Evolutionary conservation across 306 rosid species (phyloP), one percentile per base, ranked within the genome.

Genomic region (Psophocarpus tetragonolobus): DNA sequence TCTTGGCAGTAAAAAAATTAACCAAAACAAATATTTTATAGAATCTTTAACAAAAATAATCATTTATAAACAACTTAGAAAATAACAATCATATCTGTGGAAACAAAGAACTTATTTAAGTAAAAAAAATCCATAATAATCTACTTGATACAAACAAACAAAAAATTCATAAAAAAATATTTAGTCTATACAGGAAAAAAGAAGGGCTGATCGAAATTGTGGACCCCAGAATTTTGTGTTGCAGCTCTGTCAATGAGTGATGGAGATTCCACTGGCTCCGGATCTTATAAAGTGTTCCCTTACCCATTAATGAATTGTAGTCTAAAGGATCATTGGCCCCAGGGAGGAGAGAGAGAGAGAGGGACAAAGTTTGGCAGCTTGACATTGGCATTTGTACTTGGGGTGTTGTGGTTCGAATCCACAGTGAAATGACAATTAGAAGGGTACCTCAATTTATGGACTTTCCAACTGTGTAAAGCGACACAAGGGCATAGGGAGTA

Each of bases 341-440:
- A 41, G 6, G 36, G 38, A 3, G 45, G 73, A 54, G 71, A 70
- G 60, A 48, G 71, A 35, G 18, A 21, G 47, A 41, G 13, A 41
- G 60, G 62, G 80, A 66, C 75, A 74, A 72, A 61, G 23, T 71
- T 29, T 80, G 79, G 84, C 60, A 72, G 78, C 12, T 74, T 67
- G 74, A 72, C 26, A 61, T 30, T 79, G 76, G 75, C 66, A n/a
- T 45, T 81, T 82, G 79, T 79, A 80, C 73, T 80, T 79, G 47
- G 23, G 47, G 23, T 68, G 75, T 13, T 71, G 71, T 44, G 47
- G 54, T 67, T 80, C 66, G 20, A 62, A 63, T 38, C 68, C 72
- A 63, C 61, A 42, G 33, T 48, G 64, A 72, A 68, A 66, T 71
- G 80, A 80, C 85, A 72, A 67, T 42, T n/a, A 41, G 79, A 75